Evolutionary conservation across 2,329 filamentous ascomycete species (phyloP), one percentile per base, ranked within the genome.

Genomic region (Lojkania enalia): DNA sequence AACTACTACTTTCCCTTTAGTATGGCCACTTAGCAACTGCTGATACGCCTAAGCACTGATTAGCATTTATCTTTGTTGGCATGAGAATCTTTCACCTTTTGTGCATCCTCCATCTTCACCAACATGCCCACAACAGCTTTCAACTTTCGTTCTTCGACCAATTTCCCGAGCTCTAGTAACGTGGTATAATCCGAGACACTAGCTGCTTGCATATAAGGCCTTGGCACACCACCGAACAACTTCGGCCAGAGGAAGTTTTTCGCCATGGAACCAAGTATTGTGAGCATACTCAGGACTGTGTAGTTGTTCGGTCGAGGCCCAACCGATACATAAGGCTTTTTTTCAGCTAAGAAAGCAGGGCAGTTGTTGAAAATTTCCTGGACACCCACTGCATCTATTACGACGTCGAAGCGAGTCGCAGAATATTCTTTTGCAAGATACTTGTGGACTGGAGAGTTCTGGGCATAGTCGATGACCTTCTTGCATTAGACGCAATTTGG

Each of bases 351-450:
- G 23, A 48, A 55, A 2, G 9, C 15, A 2, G 54, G 46, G 19
- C 40, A 54, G 11, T 46, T 20, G 12, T 44, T 30, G 35, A 54
- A 55, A 15, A 58, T 32, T 14, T 45, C 42, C 38, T 58, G 54
- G 19, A 49, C 46, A 1, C 52, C 54, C 2, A 42, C 46, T 1
- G 54, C 54, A 39, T 58, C 54, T 15, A 58, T 48, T 3, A 55
- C 35, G 12, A 39, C 52, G 20, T 47, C 44, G 41, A 58, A 58
- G 5, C 46, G 44, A 3, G 39, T 32, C 1, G 4, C 20, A 15
- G 20, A 20, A 31, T 41, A 55, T 9, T 15, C 32, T 18, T 33
- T 25, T 6, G 41, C 35, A 3, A 57, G 36, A 20, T 49, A 37
- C 9, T 31, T 35, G 9, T 44, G 18, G 2, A 55, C 38, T 1